A percentile compares a stretch with the other conserved stretches of the same genome.
Conservation (phyloP, 768 basidiomycete species). For the Podaxis mareebaensis region DNA sequence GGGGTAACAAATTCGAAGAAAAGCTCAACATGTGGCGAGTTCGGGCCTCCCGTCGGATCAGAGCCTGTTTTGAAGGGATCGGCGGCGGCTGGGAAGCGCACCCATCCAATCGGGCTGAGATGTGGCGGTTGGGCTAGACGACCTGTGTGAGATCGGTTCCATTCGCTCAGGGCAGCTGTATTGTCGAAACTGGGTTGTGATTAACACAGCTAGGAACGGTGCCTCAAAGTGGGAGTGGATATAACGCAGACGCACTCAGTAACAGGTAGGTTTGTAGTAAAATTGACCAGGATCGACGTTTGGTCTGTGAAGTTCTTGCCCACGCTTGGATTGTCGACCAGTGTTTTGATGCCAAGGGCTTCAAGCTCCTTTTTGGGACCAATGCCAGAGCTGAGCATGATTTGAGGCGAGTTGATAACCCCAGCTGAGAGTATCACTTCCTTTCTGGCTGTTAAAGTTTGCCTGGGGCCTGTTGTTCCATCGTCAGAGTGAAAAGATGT, state of each 20-base stretch:
- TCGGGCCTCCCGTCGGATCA: conserved; percentile 12
- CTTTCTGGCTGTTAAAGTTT: conserved; percentile 25
- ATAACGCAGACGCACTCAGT: background rate
- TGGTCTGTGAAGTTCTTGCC: conserved; percentile 27
- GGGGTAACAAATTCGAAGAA: background rate
- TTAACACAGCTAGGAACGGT: background rate
- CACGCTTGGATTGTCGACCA: conserved; percentile 18
- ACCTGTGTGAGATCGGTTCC: conserved; percentile 1
- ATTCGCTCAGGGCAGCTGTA: background rate
- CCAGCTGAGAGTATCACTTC: conserved; percentile 40
- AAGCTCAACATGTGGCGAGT: background rate
- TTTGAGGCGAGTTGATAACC: conserved; percentile 29
- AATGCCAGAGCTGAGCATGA: conserved; percentile 36
- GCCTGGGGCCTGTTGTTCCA: background rate
- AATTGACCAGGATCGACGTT: conserved; percentile 16
- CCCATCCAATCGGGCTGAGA: conserved; percentile 7
- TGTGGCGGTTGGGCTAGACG: conserved; percentile 1
- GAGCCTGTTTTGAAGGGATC: conserved; percentile 1
- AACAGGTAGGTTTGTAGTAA: background rate
- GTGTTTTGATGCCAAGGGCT: conserved; percentile 19
- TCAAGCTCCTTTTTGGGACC: conserved; percentile 24
- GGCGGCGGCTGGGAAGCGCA: conserved; percentile 13
- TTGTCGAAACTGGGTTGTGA: background rate
- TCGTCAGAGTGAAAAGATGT: background rate
- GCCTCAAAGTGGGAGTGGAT: background rate